A percentile compares a stretch with the other conserved stretches of the same genome.
Conservation (phyloP, 2,329 filamentous ascomycete species). For the Aureobasidium vineae region DNA sequence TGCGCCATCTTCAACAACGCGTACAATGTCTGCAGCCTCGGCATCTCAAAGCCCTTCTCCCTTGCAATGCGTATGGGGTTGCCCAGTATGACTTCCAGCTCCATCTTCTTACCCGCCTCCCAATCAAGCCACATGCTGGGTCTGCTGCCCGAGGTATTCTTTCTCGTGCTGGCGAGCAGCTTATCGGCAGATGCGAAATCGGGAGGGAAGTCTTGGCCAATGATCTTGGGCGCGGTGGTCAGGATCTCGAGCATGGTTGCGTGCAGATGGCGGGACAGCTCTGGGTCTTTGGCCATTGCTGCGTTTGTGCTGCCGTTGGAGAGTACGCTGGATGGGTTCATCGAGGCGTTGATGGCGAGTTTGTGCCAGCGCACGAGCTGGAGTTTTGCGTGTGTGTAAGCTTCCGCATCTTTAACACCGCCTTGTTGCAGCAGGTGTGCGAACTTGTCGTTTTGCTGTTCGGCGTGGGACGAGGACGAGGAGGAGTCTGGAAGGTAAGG, state of each 20-base stretch:
- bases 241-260: constrained; percentile 71
- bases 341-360: constrained; percentile 71
- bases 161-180: constrained; percentile 62
- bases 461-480: constrained; percentile 37
- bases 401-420: constrained; percentile 63
- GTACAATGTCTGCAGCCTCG: constrained; percentile 65
- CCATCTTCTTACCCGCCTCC: constrained; percentile 62
- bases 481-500: constrained; percentile 57
- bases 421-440: constrained; percentile 59
- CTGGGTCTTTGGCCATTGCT: constrained; percentile 63
- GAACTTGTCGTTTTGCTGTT: constrained; percentile 52
- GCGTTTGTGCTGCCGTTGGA: constrained; percentile 64
- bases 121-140: constrained; percentile 56
- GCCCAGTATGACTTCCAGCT: constrained; percentile 70
- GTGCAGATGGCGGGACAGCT: constrained; percentile 60
- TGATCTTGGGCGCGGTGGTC: constrained; percentile 60
- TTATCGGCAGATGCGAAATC: constrained; percentile 62
- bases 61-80: constrained; percentile 67
- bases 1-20: constrained; percentile 64
- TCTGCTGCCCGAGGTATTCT: constrained; percentile 60
- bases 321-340: constrained; percentile 70
- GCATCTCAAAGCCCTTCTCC: constrained; percentile 62
- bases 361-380: constrained; percentile 75
- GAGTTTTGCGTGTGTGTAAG: constrained; percentile 63
- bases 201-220: constrained; percentile 60